A percentile compares a stretch with the other conserved stretches of the same genome.
Conservation (phyloP, 108 stramenopile genomes). For the Stephanodiscus triporus region DNA sequence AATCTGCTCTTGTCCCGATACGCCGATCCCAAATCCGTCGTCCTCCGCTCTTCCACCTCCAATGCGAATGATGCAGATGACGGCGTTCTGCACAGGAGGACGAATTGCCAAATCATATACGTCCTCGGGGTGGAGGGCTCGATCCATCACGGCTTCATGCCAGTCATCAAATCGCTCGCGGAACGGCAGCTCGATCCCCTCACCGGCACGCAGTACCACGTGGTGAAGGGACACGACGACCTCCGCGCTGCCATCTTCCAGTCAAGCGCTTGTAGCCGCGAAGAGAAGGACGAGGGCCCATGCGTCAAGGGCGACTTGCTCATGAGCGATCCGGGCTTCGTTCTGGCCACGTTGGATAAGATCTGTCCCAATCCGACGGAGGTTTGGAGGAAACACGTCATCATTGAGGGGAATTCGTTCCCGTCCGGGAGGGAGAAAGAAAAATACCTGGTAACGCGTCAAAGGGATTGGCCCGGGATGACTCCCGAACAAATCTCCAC, state of each 20-base stretch:
- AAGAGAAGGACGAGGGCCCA: background rate
- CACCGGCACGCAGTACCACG: background rate
- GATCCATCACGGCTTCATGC: slow-evolving; percentile 37
- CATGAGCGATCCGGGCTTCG: background rate
- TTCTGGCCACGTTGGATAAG: background rate
- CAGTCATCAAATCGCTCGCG: slow-evolving; percentile 24
- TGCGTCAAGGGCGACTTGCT: background rate
- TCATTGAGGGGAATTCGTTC: slow-evolving; percentile 17
- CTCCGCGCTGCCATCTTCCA: slow-evolving; percentile 1
- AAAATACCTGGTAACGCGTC: background rate
- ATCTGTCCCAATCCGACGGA: background rate
- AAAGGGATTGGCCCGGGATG: slow-evolving; percentile 10
- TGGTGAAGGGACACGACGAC: background rate
- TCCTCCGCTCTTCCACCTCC: too few relatives aligned
- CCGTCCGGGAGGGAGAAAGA: slow-evolving; percentile 11
- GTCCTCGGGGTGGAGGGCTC: slow-evolving; percentile 39
- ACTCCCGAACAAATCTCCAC: slow-evolving; percentile 13
- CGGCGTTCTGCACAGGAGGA: background rate
- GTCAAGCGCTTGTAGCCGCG: too few relatives aligned
- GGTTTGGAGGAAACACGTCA: background rate
- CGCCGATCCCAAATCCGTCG: too few relatives aligned
- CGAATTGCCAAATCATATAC: slow-evolving; percentile 40
- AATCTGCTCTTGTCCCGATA: too few relatives aligned
- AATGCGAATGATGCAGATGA: too few relatives aligned
- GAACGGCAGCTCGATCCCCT: background rate